Conservation (phyloP, 176 grass and related monocot genomes). For the Avena insularis region DNA sequence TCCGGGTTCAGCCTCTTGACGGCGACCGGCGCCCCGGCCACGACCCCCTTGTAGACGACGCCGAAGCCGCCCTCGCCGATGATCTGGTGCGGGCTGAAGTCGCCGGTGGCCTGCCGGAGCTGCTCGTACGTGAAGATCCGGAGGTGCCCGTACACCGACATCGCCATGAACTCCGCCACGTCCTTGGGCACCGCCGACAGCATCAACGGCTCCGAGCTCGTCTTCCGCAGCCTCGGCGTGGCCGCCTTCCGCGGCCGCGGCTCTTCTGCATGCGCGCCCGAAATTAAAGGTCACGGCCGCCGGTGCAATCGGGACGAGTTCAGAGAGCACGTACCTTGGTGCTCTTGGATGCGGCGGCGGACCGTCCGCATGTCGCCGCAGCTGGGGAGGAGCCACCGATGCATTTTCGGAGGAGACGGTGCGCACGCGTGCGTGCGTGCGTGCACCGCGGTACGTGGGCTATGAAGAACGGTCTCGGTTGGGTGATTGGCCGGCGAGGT, state of each 20-base stretch:
- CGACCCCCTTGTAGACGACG: slow-evolving; percentile 61
- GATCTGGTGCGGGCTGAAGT: slow-evolving; percentile 58
- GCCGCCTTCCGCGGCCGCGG: slow-evolving; percentile 3
- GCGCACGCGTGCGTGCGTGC: not conserved
- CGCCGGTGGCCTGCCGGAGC: slow-evolving; percentile 55
- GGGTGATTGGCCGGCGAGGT: not conserved
- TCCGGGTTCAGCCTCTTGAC: slow-evolving; percentile 76
- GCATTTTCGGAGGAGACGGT: slow-evolving; percentile 35
- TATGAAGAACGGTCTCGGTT: not conserved
- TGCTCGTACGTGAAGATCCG: slow-evolving; percentile 67
- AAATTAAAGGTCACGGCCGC: not conserved
- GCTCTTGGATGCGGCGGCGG: slow-evolving; percentile 36
- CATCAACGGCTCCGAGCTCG: slow-evolving; percentile 54
- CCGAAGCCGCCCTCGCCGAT: slow-evolving; percentile 86
- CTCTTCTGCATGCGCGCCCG: not conserved
- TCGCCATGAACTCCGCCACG: slow-evolving; percentile 67
- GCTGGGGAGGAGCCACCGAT: slow-evolving; percentile 53
- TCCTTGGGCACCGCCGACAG: slow-evolving; percentile 59
- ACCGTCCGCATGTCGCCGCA: slow-evolving; percentile 48
- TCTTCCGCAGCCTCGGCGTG: slow-evolving; percentile 53
- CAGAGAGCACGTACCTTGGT: slow-evolving; percentile 24
- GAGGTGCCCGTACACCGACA: slow-evolving; percentile 61
- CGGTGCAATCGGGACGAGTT: too few relatives aligned
- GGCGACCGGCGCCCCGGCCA: slow-evolving; percentile 54
- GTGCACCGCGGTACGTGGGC: not conserved